Percentiles rank a stretch among this genome's conserved stretches.
Evolutionary conservation across 2,329 filamentous ascomycete species (phyloP).

Genomic region (Pseudonectria buxi): DNA sequence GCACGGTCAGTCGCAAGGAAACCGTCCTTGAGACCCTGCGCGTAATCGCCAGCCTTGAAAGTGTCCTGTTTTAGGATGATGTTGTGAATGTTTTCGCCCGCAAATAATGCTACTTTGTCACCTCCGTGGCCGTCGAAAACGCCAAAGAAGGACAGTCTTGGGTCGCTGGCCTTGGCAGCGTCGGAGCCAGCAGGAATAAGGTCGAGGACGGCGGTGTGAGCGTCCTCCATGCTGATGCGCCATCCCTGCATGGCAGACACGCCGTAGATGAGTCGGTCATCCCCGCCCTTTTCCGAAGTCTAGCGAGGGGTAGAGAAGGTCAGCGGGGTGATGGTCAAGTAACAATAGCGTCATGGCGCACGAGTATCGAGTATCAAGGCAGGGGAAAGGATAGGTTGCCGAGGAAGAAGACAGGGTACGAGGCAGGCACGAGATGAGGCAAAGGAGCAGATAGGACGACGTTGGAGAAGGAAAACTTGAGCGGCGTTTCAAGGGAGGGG

Average conservation of each 20-base stretch:
- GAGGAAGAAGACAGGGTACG: too few relatives aligned
- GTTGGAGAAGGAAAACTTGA: too few relatives aligned
- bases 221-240: constrained; percentile 99
- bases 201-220: constrained; percentile 85
- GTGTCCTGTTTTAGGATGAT: constrained; percentile 93
- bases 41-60: constrained; percentile 84
- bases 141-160: constrained; percentile 88
- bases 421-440: too few relatives aligned
- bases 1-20: constrained; percentile 94
- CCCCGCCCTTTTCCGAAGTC: constrained; percentile 83
- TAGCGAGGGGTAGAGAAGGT: constrained; percentile 33
- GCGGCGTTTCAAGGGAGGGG: too few relatives aligned
- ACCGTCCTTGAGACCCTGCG: constrained; percentile 93
- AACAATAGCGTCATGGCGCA: constrained; percentile 3
- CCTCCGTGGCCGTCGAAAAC: constrained; percentile 98
- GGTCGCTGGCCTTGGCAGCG: constrained; percentile 58
- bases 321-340: constrained; percentile 13
- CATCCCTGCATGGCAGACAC: constrained; percentile 99
- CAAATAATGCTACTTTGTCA: constrained; percentile 90
- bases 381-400: constrained; percentile 1
- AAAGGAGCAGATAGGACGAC: too few relatives aligned
- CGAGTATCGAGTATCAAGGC: constrained; percentile 9
- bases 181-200: constrained; percentile 52
- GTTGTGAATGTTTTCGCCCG: constrained; percentile 86
- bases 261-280: constrained; percentile 89